phyloP scores from a whole-genome alignment of 2,329 filamentous ascomycete genomes.

The Cladophialophora yegresii region DNA sequence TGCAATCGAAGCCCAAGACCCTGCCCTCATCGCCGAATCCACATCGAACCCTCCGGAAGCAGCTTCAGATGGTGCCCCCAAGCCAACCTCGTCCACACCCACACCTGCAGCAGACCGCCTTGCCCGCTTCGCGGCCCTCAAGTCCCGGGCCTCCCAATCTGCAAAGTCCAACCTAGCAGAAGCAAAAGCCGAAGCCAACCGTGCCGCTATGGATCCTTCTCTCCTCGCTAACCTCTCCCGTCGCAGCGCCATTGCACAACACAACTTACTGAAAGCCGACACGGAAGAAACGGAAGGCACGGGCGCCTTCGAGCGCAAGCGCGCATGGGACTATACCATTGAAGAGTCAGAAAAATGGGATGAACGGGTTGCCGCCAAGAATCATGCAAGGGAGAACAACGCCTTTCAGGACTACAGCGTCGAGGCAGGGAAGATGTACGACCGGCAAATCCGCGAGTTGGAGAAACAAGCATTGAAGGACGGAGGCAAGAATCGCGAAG shows the following conservation, averaged over 20 bases:
- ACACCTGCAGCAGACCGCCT: slow-evolving; percentile 29
- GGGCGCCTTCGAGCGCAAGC: slow-evolving; percentile 79
- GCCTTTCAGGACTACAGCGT: slow-evolving; percentile 86
- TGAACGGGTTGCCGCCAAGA: slow-evolving; percentile 82
- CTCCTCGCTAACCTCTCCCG: slow-evolving; percentile 78
- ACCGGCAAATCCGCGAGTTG: slow-evolving; percentile 79
- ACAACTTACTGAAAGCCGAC: slow-evolving; percentile 92
- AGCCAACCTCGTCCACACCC: slow-evolving; percentile 12
- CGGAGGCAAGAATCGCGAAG: slow-evolving; percentile 60
- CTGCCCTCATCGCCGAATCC: neutral
- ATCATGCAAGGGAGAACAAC: slow-evolving; percentile 75
- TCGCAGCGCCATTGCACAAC: slow-evolving; percentile 81
- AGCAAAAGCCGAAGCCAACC: slow-evolving; percentile 78
- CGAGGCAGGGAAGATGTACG: slow-evolving; percentile 90
- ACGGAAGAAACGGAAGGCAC: slow-evolving; percentile 74
- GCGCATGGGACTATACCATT: slow-evolving; percentile 97
- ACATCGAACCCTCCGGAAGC: neutral
- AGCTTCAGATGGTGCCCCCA: neutral
- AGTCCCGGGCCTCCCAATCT: slow-evolving; percentile 46
- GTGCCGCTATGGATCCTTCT: slow-evolving; percentile 73
- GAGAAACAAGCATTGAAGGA: slow-evolving; percentile 53
- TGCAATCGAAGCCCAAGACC: neutral
- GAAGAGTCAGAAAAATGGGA: slow-evolving; percentile 97
- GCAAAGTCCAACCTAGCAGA: slow-evolving; percentile 77
- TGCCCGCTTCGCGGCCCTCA: slow-evolving; percentile 37